Percentiles rank a stretch among this genome's conserved stretches.
Evolutionary conservation across 2,329 filamentous ascomycete species (phyloP).

Genomic region (Cladophialophora immunda): DNA sequence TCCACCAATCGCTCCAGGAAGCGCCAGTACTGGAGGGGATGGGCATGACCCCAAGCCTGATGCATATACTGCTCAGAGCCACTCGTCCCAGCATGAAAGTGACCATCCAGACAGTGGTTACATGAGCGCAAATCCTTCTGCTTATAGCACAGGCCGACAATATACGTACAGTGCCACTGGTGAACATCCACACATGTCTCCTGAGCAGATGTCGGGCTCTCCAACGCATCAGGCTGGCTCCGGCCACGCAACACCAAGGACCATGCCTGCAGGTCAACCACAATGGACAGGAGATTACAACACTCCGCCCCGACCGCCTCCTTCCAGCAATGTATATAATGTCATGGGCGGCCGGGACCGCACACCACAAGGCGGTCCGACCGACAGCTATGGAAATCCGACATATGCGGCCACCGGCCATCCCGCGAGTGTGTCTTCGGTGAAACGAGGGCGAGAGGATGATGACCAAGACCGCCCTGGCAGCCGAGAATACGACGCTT

Average conservation of each 20-base stretch:
- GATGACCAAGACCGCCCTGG: slow-evolving; percentile 72
- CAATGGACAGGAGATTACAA: slow-evolving; percentile 78
- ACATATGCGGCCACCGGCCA: slow-evolving; percentile 73
- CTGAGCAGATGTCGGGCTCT: slow-evolving; percentile 79
- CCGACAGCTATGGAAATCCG: slow-evolving; percentile 76
- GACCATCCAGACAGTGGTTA: slow-evolving; percentile 79
- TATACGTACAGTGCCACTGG: slow-evolving; percentile 79
- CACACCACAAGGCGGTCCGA: slow-evolving; percentile 71
- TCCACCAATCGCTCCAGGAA: slow-evolving; percentile 72
- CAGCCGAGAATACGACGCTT: slow-evolving; percentile 65
- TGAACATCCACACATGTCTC: slow-evolving; percentile 78
- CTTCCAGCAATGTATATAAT: slow-evolving; percentile 85
- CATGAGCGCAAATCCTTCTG: slow-evolving; percentile 78
- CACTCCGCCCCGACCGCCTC: slow-evolving; percentile 75
- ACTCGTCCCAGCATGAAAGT: slow-evolving; percentile 71
- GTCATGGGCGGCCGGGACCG: slow-evolving; percentile 83
- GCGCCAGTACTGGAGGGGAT: slow-evolving; percentile 66
- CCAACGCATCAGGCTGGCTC: slow-evolving; percentile 81
- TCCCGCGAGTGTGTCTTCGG: slow-evolving; percentile 69
- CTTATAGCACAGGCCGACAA: slow-evolving; percentile 76
- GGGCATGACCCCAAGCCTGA: slow-evolving; percentile 74
- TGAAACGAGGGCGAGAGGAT: slow-evolving; percentile 71
- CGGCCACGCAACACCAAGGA: slow-evolving; percentile 85
- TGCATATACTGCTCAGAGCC: slow-evolving; percentile 63
- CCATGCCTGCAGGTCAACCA: slow-evolving; percentile 72